These are phyloP conservation scores for Coemansia sp. DNA, from an alignment of 192 early-diverging fungal species.

Conservation along the genomic window DNA sequence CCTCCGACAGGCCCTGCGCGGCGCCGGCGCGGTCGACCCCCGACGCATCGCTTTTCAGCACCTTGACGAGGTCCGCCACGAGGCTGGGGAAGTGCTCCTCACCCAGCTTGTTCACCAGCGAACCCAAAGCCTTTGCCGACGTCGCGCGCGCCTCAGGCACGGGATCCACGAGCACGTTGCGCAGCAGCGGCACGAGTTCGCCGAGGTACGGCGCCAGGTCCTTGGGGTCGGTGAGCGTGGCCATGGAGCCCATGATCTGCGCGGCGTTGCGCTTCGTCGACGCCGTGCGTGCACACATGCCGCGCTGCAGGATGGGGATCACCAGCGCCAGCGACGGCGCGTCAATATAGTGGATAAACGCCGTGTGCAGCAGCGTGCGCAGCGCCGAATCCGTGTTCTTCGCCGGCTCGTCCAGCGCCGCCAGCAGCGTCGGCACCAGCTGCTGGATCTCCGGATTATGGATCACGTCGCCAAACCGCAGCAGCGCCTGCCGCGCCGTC, in stretches of 20 bases:
- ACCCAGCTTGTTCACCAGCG: constrained; percentile 88
- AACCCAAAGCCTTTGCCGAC: constrained; percentile 89
- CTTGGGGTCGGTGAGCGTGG: constrained; percentile 85
- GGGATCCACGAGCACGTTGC: constrained; percentile 91
- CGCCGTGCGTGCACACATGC: constrained; percentile 84
- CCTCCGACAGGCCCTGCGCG: constrained; percentile 95
- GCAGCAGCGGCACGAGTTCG: constrained; percentile 80
- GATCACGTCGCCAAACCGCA: constrained; percentile 92
- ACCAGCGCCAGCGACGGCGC: constrained; percentile 93
- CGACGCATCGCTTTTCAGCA: constrained; percentile 86
- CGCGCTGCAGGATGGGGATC: constrained; percentile 92
- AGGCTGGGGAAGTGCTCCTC: constrained; percentile 93
- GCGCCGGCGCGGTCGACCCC: constrained; percentile 95
- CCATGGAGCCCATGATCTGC: constrained; percentile 99
- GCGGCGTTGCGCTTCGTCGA: constrained; percentile 93
- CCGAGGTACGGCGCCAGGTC: constrained; percentile 91
- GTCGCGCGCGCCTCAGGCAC: constrained; percentile 95
- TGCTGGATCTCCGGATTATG: constrained; percentile 97
- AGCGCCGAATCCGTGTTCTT: constrained; percentile 81
- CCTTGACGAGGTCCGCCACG: constrained; percentile 80
- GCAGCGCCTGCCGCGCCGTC: constrained; percentile 80
- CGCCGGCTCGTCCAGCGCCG: constrained; percentile 88
- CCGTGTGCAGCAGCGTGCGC: constrained; percentile 82
- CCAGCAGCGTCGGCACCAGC: constrained; percentile 83
- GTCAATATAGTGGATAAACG: constrained; percentile 99